These are phyloP conservation scores for Ceratobasidium sp. DNA, from an alignment of 1,284 basidiomycete species.

Conservation along the genomic window DNA sequence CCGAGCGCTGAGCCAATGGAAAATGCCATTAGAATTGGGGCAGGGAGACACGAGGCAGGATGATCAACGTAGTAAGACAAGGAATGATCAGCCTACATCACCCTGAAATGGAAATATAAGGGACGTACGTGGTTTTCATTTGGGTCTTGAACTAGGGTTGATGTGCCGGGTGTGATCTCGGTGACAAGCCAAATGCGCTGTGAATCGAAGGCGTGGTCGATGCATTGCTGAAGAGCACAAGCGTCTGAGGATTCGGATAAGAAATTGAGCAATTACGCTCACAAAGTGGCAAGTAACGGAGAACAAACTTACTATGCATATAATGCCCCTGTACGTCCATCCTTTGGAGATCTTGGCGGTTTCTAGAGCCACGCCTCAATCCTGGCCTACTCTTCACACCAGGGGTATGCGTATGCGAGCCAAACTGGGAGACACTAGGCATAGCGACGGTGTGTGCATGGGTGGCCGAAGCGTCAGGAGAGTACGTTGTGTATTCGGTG, in stretches of 20 bases:
- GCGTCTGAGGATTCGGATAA: conserved; percentile 89
- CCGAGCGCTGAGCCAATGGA: no score
- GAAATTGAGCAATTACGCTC: conserved; percentile 89
- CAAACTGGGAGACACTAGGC: conserved; percentile 43
- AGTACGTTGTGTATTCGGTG: conserved; percentile 41
- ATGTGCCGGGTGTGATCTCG: conserved; percentile 98
- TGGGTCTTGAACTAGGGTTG: conserved; percentile 98
- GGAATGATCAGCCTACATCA: no score
- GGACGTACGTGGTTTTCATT: conserved; percentile 92
- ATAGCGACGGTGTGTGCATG: conserved; percentile 38
- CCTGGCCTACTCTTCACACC: conserved; percentile 91
- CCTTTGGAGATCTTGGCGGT: conserved; percentile 47
- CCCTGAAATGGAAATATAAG: no score
- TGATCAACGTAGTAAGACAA: no score
- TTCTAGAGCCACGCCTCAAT: conserved; percentile 71
- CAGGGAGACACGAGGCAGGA: no score
- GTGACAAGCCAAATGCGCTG: conserved; percentile 98
- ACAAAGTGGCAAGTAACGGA: conserved; percentile 16
- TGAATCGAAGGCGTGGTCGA: conserved; percentile 97
- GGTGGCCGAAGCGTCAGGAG: conserved; percentile 34
- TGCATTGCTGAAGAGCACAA: conserved; percentile 98
- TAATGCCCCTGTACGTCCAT: conserved; percentile 44
- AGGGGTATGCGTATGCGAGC: conserved; percentile 64
- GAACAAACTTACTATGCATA: conserved; percentile 79
- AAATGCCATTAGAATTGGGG: no score